phyloP scores from a whole-genome alignment of 2,329 filamentous ascomycete species.

The Fusarium staphyleae region DNA sequence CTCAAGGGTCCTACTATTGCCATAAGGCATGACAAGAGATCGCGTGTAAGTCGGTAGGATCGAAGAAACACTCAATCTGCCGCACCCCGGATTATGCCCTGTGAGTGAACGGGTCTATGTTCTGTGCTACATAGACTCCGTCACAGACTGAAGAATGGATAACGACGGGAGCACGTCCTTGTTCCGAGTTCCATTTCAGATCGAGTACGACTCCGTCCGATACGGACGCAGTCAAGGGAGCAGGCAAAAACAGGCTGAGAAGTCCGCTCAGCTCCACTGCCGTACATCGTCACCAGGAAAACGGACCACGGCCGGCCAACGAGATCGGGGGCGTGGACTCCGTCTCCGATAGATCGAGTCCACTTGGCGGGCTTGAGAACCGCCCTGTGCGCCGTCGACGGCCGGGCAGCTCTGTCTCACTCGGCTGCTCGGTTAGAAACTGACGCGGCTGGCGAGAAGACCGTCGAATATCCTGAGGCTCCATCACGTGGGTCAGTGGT shows the following conservation, averaged over 20 bases:
- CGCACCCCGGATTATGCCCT: background rate
- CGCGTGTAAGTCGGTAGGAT: slow-evolving; percentile 3
- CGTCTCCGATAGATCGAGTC: background rate
- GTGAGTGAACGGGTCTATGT: background rate
- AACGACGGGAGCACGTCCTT: background rate
- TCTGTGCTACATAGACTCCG: background rate
- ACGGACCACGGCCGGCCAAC: slow-evolving; percentile 7
- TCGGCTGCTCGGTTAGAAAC: slow-evolving; percentile 33
- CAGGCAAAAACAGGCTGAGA: slow-evolving; percentile 10
- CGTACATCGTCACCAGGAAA: slow-evolving; percentile 5
- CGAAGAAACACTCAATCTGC: background rate
- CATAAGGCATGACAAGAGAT: background rate
- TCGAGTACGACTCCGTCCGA: slow-evolving; percentile 1
- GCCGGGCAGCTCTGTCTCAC: slow-evolving; percentile 6
- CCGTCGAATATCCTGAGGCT: slow-evolving; percentile 25
- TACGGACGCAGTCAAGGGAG: slow-evolving; percentile 11
- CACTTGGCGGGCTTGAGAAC: slow-evolving; percentile 6
- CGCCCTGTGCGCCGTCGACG: slow-evolving; percentile 11
- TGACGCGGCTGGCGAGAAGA: slow-evolving; percentile 20
- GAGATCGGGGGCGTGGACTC: background rate
- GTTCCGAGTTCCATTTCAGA: slow-evolving; percentile 1
- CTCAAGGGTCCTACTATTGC: background rate
- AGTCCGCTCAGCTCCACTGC: slow-evolving; percentile 6
- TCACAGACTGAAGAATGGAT: background rate
- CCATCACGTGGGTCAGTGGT: background rate